Evolutionary conservation across 2,329 filamentous ascomycete species (phyloP), one percentile per base, ranked within the genome.

Genomic region (Pseudocercospora fuligena): DNA sequence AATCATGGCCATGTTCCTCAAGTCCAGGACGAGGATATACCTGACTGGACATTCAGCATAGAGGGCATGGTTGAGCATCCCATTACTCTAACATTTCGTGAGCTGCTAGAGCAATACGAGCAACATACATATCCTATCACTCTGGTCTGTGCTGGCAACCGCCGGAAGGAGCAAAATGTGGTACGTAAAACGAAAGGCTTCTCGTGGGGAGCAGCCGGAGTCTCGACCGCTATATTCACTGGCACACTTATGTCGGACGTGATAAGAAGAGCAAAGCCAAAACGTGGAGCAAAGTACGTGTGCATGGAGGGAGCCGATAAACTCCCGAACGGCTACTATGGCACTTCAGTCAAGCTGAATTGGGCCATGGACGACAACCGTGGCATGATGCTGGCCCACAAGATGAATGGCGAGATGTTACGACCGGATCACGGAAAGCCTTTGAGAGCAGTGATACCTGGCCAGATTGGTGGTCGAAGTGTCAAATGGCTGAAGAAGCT

Each of bases 251-350:
- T 97, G 78, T 84, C 84, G 1, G 90, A 94, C 67, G 79, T 97
- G 3, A 82, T 97, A 16, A 84, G 83, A 65, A 84, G 83, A 68
- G 92, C 92, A 2, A 87, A 82, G 66, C 92, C 92, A 0, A 82
- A 85, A 72, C 85, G 89, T 66, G 87, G 86, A 61, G 93, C 93
- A 1, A 89, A 86, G 73, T 97, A 93, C 76, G 89, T 97, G 25
- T 97, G 92, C 78, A 95, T 97, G 84, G 93, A 97, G 78, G 93
- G 94, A 14, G 93, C 92, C 1, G 93, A 97, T 77, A 90, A 91
- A 75, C 80, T 88, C 79, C 93, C 94, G 0, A 97, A 97, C 74
- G 93, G 94, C 1, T 89, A 89, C 76, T 97, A 97, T 73, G 94
- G 92, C 8, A 97, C 93, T 0, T 94, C 91, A 0, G 85, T 97